These are phyloP conservation scores for Geopyxis carbonaria DNA, from an alignment of 495 filamentous ascomycete species.

Conservation along the genomic window DNA sequence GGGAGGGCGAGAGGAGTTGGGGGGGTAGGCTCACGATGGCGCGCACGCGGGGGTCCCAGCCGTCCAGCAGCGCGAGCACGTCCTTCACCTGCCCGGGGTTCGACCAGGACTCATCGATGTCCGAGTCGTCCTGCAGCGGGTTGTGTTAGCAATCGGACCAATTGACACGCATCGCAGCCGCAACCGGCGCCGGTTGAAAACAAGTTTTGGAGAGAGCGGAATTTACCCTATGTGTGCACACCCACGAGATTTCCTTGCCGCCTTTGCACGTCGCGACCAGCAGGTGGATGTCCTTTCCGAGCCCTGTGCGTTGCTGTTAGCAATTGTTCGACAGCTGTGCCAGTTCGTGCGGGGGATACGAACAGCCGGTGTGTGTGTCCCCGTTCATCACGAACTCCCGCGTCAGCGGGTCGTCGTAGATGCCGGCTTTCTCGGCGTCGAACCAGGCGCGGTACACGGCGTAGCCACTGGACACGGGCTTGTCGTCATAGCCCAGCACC, in stretches of 20 bases:
- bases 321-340: too few relatives aligned
- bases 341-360: too few relatives aligned
- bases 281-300: constrained; percentile 48
- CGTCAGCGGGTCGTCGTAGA: constrained; percentile 41
- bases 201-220: too few relatives aligned
- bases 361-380: constrained; percentile 45
- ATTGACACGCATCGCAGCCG: not conserved
- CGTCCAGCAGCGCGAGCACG: constrained; percentile 40
- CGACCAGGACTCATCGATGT: constrained; percentile 50
- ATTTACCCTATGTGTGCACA: constrained; percentile 43
- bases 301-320: too few relatives aligned
- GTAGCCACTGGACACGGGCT: constrained; percentile 42
- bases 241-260: constrained; percentile 52
- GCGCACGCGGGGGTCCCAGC: constrained; percentile 40
- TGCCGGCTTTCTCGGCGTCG: constrained; percentile 36
- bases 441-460: constrained; percentile 47
- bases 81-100: constrained; percentile 43
- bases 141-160: constrained; percentile 4
- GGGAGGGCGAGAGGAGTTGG: constrained; percentile 32
- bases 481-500: constrained; percentile 45
- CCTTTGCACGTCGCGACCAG: constrained; percentile 44
- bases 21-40: constrained; percentile 18
- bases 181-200: too few relatives aligned
- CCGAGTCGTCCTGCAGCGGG: constrained; percentile 28
- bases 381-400: constrained; percentile 43